Evolutionary conservation across 305 asterid genomes (phyloP).

Genomic region (Fraxinus ornus): DNA sequence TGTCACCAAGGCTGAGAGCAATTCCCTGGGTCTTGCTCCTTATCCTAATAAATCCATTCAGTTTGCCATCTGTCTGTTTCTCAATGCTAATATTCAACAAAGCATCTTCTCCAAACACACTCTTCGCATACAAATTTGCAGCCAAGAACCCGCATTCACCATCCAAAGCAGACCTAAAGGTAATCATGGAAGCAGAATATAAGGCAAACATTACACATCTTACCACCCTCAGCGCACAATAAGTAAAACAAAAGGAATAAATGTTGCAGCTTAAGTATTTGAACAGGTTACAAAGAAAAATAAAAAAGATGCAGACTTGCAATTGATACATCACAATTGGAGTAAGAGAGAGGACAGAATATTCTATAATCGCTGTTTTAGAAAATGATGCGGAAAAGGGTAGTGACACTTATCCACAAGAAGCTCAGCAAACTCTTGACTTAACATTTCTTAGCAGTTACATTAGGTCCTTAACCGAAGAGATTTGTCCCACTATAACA

Average conservation of each 20-base stretch:
- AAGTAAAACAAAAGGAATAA: background rate
- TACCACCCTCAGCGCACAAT: background rate
- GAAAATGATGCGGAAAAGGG: background rate
- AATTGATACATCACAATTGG: background rate
- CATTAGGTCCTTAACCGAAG: background rate
- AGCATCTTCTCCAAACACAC: constrained; percentile 99
- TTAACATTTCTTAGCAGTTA: background rate
- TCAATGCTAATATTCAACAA: constrained; percentile 96
- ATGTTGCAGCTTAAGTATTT: background rate
- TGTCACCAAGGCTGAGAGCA: constrained; percentile 99
- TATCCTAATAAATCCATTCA: constrained; percentile 91
- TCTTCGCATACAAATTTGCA: constrained; percentile 94
- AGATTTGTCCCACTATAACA: background rate
- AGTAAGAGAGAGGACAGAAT: background rate
- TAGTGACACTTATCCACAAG: background rate
- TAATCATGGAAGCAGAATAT: constrained; percentile 5
- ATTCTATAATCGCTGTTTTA: background rate
- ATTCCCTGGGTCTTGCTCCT: constrained; percentile 99
- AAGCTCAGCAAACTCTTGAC: background rate
- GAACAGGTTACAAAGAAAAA: background rate
- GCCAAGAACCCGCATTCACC: constrained; percentile 99
- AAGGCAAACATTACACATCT: constrained; percentile 4
- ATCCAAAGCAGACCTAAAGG: constrained; percentile 87
- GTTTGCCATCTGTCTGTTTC: constrained; percentile 85
- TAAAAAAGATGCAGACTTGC: background rate